phyloP scores from a whole-genome alignment of 768 basidiomycete genomes.

The Symmetrospora coprosmae region DNA sequence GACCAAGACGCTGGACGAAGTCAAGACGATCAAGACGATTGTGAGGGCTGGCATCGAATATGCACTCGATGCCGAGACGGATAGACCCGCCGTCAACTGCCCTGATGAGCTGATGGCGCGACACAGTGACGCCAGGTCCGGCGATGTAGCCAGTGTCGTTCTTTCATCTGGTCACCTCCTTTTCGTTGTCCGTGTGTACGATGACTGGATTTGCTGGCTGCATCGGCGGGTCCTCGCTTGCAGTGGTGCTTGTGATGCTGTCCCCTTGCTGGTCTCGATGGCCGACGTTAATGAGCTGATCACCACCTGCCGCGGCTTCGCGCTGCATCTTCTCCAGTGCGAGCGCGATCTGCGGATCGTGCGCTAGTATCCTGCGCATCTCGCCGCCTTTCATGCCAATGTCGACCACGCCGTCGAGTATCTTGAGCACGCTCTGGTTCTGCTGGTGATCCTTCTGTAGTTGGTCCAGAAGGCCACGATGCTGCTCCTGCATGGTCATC shows the following conservation, averaged over 20 bases:
- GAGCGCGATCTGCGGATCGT: conserved; percentile 10
- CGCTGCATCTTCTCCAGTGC: conserved; percentile 10
- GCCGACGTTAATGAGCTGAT: too few relatives aligned
- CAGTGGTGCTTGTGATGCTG: too few relatives aligned
- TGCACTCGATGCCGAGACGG: background rate
- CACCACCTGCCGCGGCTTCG: too few relatives aligned
- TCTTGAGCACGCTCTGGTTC: background rate
- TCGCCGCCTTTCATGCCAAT: conserved; percentile 10
- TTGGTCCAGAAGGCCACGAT: background rate
- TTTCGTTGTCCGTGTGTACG: too few relatives aligned
- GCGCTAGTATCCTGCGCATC: conserved; percentile 8
- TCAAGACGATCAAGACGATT: background rate
- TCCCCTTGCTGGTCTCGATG: too few relatives aligned
- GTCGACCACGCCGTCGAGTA: conserved; percentile 17
- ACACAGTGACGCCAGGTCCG: too few relatives aligned
- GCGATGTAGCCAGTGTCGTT: too few relatives aligned
- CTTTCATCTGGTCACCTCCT: too few relatives aligned
- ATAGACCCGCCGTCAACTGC: too few relatives aligned
- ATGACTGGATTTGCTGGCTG: too few relatives aligned
- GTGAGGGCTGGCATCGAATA: background rate
- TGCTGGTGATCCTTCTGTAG: background rate
- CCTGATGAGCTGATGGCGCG: too few relatives aligned
- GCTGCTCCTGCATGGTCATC: background rate
- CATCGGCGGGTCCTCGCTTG: too few relatives aligned
- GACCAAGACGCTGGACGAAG: background rate